These are phyloP conservation scores for Ustilago vetiveriae DNA, from an alignment of 1,284 basidiomycete genomes.

Conservation along the genomic window DNA sequence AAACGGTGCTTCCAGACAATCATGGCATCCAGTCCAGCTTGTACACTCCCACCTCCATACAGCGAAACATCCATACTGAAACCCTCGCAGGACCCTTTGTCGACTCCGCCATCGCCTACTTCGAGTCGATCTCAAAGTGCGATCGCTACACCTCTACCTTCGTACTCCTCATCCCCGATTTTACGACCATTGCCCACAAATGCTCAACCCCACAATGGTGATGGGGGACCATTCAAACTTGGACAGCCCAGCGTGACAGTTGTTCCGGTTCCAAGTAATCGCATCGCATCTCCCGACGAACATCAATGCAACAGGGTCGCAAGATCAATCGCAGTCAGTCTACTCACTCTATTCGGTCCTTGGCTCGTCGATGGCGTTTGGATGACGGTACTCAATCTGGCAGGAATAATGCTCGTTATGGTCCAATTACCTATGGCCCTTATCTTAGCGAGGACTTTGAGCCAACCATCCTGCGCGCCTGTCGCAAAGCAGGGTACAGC, in stretches of 20 bases:
- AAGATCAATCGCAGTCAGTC: not conserved
- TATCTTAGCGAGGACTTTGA: not conserved
- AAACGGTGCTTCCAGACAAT: too few relatives aligned
- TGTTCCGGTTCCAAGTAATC: too few relatives aligned
- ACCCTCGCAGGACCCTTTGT: too few relatives aligned
- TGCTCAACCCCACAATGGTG: not conserved
- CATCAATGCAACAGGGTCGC: too few relatives aligned
- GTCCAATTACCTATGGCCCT: constrained; percentile 15
- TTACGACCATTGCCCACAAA: not conserved
- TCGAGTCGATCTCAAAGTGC: too few relatives aligned
- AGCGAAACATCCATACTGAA: too few relatives aligned
- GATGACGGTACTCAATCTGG: constrained; percentile 2
- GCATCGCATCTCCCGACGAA: too few relatives aligned
- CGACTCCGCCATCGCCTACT: too few relatives aligned
- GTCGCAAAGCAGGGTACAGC: too few relatives aligned
- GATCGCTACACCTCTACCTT: constrained; percentile 3
- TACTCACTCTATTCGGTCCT: not conserved
- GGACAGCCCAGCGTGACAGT: not conserved
- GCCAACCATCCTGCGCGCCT: not conserved
- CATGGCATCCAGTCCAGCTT: not conserved
- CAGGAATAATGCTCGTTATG: constrained; percentile 4
- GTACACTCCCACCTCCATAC: not conserved
- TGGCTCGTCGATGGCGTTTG: not conserved
- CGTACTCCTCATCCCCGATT: constrained; percentile 9
- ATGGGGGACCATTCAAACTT: not conserved